Percentiles rank a stretch among this genome's conserved stretches.
These are phyloP conservation scores for Colletotrichum chrysophilum DNA, from an alignment of 2,329 filamentous ascomycete genomes.

Conservation along the genomic window DNA sequence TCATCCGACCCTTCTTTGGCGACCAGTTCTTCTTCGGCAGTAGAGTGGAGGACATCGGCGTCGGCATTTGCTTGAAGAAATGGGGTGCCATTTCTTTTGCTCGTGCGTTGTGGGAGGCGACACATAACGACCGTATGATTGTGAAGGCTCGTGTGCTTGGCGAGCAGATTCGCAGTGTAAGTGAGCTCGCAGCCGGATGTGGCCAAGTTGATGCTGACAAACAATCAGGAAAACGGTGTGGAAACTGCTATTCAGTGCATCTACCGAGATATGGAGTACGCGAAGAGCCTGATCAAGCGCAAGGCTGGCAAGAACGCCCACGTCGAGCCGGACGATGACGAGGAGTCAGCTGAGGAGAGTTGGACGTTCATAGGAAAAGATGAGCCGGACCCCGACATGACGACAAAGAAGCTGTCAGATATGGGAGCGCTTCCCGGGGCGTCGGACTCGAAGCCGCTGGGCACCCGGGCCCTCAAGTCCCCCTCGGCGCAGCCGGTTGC, in stretches of 20 bases:
- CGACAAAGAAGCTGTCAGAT: conserved; percentile 41
- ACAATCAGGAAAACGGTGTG: conserved; percentile 82
- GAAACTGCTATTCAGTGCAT: conserved; percentile 88
- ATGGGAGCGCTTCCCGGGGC: background rate
- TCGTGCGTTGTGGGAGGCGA: conserved; percentile 88
- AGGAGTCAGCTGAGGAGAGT: conserved; percentile 76
- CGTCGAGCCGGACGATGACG: conserved; percentile 52
- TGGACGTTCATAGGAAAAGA: conserved; percentile 85
- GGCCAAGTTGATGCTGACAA: conserved; percentile 30
- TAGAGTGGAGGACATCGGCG: conserved; percentile 89
- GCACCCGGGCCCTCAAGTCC: background rate
- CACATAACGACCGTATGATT: conserved; percentile 90
- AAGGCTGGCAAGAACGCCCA: conserved; percentile 57
- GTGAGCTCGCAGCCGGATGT: conserved; percentile 31
- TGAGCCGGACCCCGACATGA: conserved; percentile 49
- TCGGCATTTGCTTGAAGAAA: conserved; percentile 87
- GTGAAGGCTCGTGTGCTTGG: conserved; percentile 82
- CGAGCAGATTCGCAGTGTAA: conserved; percentile 84
- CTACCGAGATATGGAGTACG: conserved; percentile 94
- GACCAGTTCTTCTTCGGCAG: conserved; percentile 97
- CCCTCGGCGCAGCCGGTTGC: conserved; percentile 6
- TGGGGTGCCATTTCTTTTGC: conserved; percentile 88
- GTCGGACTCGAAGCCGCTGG: conserved; percentile 1
- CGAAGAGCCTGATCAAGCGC: conserved; percentile 79
- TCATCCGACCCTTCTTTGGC: conserved; percentile 96